Conservation (phyloP, 176 grass and related monocot genomes). For the Areca catechu region DNA sequence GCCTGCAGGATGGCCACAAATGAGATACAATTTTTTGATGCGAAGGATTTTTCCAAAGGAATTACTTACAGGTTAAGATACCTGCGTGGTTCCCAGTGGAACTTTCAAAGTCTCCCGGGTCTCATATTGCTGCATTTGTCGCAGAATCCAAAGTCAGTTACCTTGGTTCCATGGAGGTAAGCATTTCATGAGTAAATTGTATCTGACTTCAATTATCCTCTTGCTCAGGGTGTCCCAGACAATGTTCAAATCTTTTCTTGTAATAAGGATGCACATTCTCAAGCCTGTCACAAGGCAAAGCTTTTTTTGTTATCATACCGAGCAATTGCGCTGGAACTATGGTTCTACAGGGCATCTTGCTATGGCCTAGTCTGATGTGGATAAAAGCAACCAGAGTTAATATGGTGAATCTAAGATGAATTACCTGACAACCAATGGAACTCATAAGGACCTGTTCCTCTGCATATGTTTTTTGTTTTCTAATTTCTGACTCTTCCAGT, state of each 20-base stretch:
- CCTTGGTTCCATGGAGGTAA: not conserved
- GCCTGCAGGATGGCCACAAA: slow-evolving; percentile 75
- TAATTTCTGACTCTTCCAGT: not conserved
- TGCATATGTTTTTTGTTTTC: slow-evolving; percentile 41
- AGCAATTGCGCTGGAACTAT: slow-evolving; percentile 70
- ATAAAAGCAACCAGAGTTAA: slow-evolving; percentile 98
- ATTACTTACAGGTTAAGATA: slow-evolving; percentile 51
- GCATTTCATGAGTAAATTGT: slow-evolving; percentile 8
- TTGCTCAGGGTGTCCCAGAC: slow-evolving; percentile 53
- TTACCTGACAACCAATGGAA: slow-evolving; percentile 80
- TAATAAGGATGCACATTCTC: slow-evolving; percentile 59
- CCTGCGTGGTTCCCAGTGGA: slow-evolving; percentile 59
- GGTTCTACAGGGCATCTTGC: slow-evolving; percentile 63
- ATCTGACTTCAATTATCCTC: slow-evolving; percentile 5
- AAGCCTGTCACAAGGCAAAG: slow-evolving; percentile 63
- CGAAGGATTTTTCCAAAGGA: slow-evolving; percentile 79
- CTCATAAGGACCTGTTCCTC: slow-evolving; percentile 82
- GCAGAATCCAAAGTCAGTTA: slow-evolving; percentile 61
- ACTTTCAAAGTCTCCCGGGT: slow-evolving; percentile 63
- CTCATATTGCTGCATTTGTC: slow-evolving; percentile 64
- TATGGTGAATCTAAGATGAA: slow-evolving; percentile 94
- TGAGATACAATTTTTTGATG: slow-evolving; percentile 75
- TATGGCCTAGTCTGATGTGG: slow-evolving; percentile 70
- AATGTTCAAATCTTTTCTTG: slow-evolving; percentile 85
- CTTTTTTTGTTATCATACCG: slow-evolving; percentile 73